Conservation (phyloP, 2,329 filamentous ascomycete genomes). For the Daldinia sp. region DNA sequence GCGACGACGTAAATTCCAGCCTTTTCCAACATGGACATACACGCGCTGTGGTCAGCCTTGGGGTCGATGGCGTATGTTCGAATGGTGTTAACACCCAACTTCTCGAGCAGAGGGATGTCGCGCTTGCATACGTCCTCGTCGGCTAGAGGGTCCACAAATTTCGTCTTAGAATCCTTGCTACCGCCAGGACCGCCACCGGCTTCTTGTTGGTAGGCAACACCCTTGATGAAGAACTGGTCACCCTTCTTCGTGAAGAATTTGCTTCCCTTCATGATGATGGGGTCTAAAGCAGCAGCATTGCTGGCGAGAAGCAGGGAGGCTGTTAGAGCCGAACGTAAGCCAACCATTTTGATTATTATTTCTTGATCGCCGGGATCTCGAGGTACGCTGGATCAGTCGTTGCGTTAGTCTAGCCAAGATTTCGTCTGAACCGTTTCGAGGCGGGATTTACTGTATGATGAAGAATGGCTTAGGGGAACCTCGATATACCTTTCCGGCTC, state of each 20-base stretch:
- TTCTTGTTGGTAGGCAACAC: conserved; percentile 80
- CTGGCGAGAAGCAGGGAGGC: conserved; percentile 43
- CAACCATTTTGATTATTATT: conserved; percentile 41
- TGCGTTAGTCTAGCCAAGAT: too few relatives aligned
- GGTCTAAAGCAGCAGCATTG: conserved; percentile 42
- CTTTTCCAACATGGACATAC: conserved; percentile 73
- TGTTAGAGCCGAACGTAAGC: conserved; percentile 43
- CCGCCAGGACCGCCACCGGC: conserved; percentile 54
- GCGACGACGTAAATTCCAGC: conserved; percentile 82
- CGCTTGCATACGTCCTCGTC: conserved; percentile 69
- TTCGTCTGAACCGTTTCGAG: not conserved
- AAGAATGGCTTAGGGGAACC: conserved; percentile 12
- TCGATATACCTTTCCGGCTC: not conserved
- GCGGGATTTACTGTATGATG: not conserved
- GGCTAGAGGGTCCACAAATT: conserved; percentile 75
- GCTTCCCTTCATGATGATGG: conserved; percentile 47
- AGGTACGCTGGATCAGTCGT: not conserved
- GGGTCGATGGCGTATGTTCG: conserved; percentile 82
- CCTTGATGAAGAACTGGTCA: conserved; percentile 68
- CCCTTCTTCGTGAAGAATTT: conserved; percentile 74
- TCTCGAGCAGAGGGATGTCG: conserved; percentile 72
- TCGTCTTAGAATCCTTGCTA: conserved; percentile 44
- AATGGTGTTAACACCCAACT: conserved; percentile 76
- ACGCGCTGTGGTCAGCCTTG: conserved; percentile 69
- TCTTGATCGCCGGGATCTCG: conserved; percentile 18